Conservation (phyloP, 2,329 filamentous ascomycete genomes). For the Cladorrhinum sp. region DNA sequence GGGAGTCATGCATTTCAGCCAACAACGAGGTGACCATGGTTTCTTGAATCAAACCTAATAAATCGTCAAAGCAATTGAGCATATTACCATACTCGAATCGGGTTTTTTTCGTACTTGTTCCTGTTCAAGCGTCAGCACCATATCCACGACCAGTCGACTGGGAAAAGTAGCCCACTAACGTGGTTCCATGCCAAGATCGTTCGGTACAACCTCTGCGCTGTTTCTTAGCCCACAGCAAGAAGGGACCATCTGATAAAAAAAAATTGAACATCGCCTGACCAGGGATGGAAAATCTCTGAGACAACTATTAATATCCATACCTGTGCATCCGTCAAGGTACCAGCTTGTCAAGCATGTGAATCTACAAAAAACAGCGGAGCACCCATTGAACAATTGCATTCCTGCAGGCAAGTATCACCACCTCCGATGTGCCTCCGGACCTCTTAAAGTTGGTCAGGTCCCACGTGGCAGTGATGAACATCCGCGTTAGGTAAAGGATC, state of each 20-base stretch:
- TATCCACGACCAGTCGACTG: neutral
- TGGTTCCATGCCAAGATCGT: neutral
- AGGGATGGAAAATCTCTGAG: neutral
- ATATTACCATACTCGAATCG: too few relatives aligned
- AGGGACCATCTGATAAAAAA: conserved; percentile 5
- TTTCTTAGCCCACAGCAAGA: conserved; percentile 1
- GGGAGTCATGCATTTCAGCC: neutral
- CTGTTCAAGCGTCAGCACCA: neutral
- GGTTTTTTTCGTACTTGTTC: too few relatives aligned
- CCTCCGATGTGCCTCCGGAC: neutral
- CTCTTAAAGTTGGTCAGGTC: neutral
- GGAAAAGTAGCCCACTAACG: neutral
- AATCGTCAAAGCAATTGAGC: too few relatives aligned
- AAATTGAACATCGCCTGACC: conserved; percentile 13
- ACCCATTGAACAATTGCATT: neutral
- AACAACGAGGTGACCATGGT: neutral
- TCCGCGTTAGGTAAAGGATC: neutral
- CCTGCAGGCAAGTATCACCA: neutral
- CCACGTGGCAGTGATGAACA: neutral
- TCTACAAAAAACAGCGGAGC: neutral
- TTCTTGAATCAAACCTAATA: too few relatives aligned
- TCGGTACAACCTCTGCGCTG: neutral
- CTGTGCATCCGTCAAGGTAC: neutral
- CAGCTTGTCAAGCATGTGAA: neutral
- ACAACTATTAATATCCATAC: neutral